phyloP scores from a whole-genome alignment of 805 yeast species.

The Monosporozyma servazzii region DNA sequence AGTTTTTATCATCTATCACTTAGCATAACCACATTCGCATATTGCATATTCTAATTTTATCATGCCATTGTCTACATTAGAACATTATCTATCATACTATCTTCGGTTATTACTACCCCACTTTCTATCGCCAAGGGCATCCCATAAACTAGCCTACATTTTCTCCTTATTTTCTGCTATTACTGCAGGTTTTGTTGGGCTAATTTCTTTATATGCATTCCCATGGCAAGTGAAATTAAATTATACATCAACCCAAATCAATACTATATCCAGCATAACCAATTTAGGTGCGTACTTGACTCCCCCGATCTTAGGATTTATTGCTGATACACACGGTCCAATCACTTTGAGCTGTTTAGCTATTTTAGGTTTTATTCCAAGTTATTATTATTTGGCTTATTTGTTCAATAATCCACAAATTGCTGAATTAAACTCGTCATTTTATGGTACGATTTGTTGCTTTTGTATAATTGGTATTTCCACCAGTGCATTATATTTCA shows the following conservation, averaged over 20 bases:
- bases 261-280: constrained; percentile 63
- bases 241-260: constrained; percentile 58
- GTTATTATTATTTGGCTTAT: constrained; percentile 46
- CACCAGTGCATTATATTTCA: constrained; percentile 63
- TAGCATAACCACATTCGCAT: neutral
- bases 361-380: constrained; percentile 53
- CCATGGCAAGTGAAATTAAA: constrained; percentile 51
- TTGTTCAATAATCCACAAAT: constrained; percentile 23
- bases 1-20: neutral
- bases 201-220: constrained; percentile 73
- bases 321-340: constrained; percentile 83
- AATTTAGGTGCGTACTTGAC: constrained; percentile 78
- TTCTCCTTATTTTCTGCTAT: constrained; percentile 58
- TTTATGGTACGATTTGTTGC: constrained; percentile 37
- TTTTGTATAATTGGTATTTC: constrained; percentile 60
- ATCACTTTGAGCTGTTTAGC: constrained; percentile 57
- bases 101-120: constrained; percentile 36
- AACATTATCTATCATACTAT: constrained; percentile 34
- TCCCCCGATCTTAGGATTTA: constrained; percentile 70
- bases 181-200: constrained; percentile 71
- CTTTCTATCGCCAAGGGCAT: constrained; percentile 32
- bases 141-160: constrained; percentile 44
- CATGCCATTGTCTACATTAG: constrained; percentile 24
- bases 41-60: neutral
- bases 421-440: constrained; percentile 9